Evolutionary conservation across 768 basidiomycete genomes (phyloP).

Genomic region (Agaricus blazei): DNA sequence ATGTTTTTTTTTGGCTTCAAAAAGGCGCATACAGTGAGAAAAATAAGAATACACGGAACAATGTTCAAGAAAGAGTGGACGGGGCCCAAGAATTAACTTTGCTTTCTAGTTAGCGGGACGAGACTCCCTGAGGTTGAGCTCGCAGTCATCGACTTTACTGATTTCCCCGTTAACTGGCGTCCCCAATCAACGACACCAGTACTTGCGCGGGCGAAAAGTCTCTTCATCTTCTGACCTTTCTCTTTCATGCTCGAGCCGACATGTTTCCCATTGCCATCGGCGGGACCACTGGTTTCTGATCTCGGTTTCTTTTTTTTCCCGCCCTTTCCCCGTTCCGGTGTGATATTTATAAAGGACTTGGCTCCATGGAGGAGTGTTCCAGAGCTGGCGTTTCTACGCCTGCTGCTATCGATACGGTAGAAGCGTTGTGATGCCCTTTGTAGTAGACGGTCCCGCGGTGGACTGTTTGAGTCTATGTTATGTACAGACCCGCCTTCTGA

Average conservation of each 20-base stretch:
- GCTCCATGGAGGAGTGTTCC: constrained; percentile 14
- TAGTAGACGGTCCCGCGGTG: neutral
- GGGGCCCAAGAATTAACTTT: constrained; percentile 1
- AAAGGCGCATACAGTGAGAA: neutral
- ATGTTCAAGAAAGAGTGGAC: neutral
- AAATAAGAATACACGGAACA: neutral
- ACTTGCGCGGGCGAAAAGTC: constrained; percentile 19
- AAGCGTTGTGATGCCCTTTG: neutral
- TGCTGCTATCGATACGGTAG: neutral
- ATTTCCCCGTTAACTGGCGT: constrained; percentile 15
- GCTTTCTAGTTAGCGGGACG: neutral
- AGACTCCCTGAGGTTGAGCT: constrained; percentile 1
- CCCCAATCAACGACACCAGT: constrained; percentile 20
- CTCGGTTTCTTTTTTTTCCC: neutral
- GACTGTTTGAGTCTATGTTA: neutral
- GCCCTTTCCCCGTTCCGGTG: constrained; percentile 20
- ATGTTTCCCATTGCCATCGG: neutral
- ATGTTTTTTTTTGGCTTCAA: neutral
- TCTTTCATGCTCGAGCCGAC: constrained; percentile 10
- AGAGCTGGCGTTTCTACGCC: neutral
- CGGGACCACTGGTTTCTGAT: neutral
- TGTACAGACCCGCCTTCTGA: neutral
- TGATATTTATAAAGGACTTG: constrained; percentile 34
- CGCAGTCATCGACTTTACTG: neutral
- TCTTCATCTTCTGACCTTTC: constrained; percentile 18